Evolutionary conservation across 2,329 filamentous ascomycete species (phyloP), one percentile per base, ranked within the genome.

Genomic region (Fusarium hostae): DNA sequence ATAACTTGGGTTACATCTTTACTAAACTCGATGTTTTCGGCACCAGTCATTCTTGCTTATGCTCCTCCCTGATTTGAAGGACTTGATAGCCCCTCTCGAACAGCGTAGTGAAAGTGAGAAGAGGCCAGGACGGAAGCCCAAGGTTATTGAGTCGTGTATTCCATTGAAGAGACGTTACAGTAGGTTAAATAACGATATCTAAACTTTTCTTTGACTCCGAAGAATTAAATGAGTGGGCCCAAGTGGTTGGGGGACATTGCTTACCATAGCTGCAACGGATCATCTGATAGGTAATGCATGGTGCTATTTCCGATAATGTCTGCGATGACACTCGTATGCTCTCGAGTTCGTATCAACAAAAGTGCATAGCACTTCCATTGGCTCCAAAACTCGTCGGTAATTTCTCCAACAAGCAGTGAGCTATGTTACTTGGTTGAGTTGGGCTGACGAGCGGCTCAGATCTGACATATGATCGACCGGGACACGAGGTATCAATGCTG

Each of bases 381-480:
- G 16, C 6, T 9, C 28, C 15, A 26, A 20, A 5, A n/a, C 11
- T 5, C 10, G n/a, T n/a, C 16, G 26, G 20, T 4, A 32, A 32
- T n/a, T 55, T 32, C 28, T 44, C 4, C 8, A 24, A n/a, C 7
- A 11, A 11, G 18, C 2, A 52, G 20, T 8, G 22, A 22, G 15
- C 13, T 51, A 4, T 34, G 32, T 28, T 32, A 22, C 32, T 37
- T 37, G n/a, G 12, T 2, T 20, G 9, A 9, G 6, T 24, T 22
- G n/a, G n/a, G n/a, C 34, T 61, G 37, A 20, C 24, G 24, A 16
- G 16, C 37, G 24, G 44, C 34, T 60, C 24, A 63, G 11, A 63
- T 51, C 37, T 50, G 60, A 61, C 35, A 43, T 34, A 60, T 37
- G 35, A 61, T 50, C 15, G 26, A 30, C 43, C 7, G 6, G 10